These are phyloP conservation scores for Termitomyces sp. DNA, from an alignment of 768 basidiomycete species.

Conservation along the genomic window DNA sequence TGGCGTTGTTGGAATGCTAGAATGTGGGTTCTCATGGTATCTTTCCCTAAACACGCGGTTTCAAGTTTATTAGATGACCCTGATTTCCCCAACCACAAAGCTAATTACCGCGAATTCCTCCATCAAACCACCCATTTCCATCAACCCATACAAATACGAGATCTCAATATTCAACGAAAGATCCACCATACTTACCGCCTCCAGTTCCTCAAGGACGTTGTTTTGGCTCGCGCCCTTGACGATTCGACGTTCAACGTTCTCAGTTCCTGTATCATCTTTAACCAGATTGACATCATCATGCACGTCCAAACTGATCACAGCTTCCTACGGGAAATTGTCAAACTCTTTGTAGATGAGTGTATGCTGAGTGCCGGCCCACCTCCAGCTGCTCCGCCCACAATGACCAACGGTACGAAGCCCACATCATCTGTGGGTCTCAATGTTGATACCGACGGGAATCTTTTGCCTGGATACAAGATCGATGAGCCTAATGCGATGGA, in stretches of 20 bases:
- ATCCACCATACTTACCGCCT: constrained; percentile 97
- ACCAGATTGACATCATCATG: constrained; percentile 96
- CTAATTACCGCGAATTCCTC: constrained; percentile 94
- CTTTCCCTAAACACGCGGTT: constrained; percentile 6
- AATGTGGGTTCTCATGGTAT: constrained; percentile 59
- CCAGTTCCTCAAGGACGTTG: constrained; percentile 97
- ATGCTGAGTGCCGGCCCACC: constrained; percentile 39
- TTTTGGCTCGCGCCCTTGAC: constrained; percentile 90
- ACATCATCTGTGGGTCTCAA: constrained; percentile 33
- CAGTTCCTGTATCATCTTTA: constrained; percentile 97
- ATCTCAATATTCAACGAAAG: constrained; percentile 71
- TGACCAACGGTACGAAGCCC: constrained; percentile 20
- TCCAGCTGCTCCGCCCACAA: constrained; percentile 15
- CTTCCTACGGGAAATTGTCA: constrained; percentile 76
- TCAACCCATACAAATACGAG: constrained; percentile 81
- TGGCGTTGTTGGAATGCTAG: constrained; percentile 92
- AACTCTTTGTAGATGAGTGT: constrained; percentile 69
- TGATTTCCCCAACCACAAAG: constrained; percentile 94
- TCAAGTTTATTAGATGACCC: constrained; percentile 69
- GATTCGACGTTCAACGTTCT: constrained; percentile 97
- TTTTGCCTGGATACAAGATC: constrained; percentile 18
- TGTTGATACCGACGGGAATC: constrained; percentile 21
- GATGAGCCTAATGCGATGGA: constrained; percentile 31
- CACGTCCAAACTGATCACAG: constrained; percentile 75
- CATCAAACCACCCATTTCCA: constrained; percentile 79